A percentile compares a stretch with the other conserved stretches of the same genome.
phyloP scores from a whole-genome alignment of 2,329 filamentous ascomycete species.

The Neonectria hederae region DNA sequence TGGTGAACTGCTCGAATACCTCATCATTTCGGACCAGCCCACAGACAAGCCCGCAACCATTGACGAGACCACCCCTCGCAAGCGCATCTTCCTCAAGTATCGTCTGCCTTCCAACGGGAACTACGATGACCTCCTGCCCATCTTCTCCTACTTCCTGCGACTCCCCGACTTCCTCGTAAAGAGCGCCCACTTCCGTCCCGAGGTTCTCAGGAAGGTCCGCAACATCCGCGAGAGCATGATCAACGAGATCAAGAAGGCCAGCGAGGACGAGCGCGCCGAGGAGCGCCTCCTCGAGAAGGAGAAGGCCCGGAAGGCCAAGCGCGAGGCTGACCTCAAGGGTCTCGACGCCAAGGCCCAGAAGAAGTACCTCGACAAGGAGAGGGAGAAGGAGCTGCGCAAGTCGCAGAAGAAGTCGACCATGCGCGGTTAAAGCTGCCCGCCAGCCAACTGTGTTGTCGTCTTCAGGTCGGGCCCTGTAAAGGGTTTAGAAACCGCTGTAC shows the following conservation, averaged over 20 bases:
- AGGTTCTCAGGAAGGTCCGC: conserved; percentile 87
- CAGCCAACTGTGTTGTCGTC: neutral
- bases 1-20: conserved; percentile 81
- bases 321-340: conserved; percentile 80
- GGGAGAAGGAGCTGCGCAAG: conserved; percentile 74
- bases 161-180: conserved; percentile 84
- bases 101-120: conserved; percentile 71
- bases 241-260: conserved; percentile 79
- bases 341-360: conserved; percentile 86
- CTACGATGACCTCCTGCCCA: conserved; percentile 73
- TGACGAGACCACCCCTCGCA: conserved; percentile 84
- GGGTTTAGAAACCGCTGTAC: conserved; percentile 21
- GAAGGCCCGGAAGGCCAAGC: conserved; percentile 85
- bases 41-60: conserved; percentile 85
- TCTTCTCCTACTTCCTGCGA: conserved; percentile 85
- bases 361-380: conserved; percentile 84
- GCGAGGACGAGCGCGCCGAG: conserved; percentile 84
- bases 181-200: conserved; percentile 84
- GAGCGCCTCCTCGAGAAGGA: conserved; percentile 78
- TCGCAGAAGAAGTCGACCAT: conserved; percentile 64
- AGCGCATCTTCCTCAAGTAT: conserved; percentile 84
- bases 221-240: conserved; percentile 82
- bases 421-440: conserved; percentile 52
- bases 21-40: conserved; percentile 91
- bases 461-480: conserved; percentile 23